Conservation (phyloP, 2,329 filamentous ascomycete species). For the Ambrosiella beaveri region DNA sequence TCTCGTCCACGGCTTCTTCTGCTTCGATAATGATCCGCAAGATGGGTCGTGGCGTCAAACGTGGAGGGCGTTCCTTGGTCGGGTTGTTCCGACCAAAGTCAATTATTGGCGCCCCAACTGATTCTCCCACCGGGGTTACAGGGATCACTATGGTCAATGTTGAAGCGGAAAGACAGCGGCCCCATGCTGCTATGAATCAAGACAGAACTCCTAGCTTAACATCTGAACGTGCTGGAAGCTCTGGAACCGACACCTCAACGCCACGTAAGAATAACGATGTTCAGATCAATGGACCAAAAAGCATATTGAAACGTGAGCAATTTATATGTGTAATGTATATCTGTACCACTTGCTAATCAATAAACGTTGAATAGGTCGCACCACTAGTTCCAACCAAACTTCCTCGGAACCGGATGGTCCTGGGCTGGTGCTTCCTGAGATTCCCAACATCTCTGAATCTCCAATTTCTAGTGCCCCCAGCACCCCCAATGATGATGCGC, state of each 20-base stretch:
- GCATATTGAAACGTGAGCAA: constrained; percentile 71
- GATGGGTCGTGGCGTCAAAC: constrained; percentile 98
- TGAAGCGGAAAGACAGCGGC: constrained; percentile 73
- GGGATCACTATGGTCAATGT: constrained; percentile 90
- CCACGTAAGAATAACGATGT: constrained; percentile 53
- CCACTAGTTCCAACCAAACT: constrained; percentile 4
- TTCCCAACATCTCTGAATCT: constrained; percentile 53
- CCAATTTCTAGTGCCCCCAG: constrained; percentile 74
- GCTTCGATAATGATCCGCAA: constrained; percentile 91
- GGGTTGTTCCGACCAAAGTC: constrained; percentile 93
- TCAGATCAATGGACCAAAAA: constrained; percentile 43
- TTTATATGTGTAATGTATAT: background rate
- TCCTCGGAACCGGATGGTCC: constrained; percentile 2
- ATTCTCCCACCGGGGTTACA: constrained; percentile 36
- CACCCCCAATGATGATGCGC: constrained; percentile 67
- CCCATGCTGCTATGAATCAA: constrained; percentile 38
- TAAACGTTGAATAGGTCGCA: constrained; percentile 1
- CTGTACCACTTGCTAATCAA: constrained; percentile 10
- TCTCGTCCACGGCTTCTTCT: constrained; percentile 77
- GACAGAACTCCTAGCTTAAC: constrained; percentile 50
- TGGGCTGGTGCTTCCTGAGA: constrained; percentile 31
- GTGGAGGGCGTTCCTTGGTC: constrained; percentile 74
- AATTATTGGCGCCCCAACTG: constrained; percentile 59
- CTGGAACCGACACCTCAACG: constrained; percentile 41
- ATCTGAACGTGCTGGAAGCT: constrained; percentile 36